A percentile compares a stretch with the other conserved stretches of the same genome.
Evolutionary conservation across 2,329 filamentous ascomycete genomes (phyloP).

Genomic region (Nothophoma quercina): DNA sequence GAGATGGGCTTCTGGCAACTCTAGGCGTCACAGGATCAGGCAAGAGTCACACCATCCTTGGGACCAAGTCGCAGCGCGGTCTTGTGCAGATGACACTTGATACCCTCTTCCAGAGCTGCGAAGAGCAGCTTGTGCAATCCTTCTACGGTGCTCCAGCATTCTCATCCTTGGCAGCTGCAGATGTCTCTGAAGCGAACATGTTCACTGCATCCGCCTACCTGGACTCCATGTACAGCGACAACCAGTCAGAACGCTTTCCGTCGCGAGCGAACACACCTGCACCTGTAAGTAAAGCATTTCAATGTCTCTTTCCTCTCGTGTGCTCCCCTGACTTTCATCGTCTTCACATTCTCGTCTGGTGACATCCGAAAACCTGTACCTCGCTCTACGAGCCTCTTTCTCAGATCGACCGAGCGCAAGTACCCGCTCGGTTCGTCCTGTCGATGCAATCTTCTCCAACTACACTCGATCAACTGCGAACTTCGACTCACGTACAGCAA

Average conservation of each 20-base stretch:
- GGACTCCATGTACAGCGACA: constrained; percentile 78
- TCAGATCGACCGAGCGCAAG: constrained; percentile 22
- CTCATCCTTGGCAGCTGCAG: constrained; percentile 76
- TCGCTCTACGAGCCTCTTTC: constrained; percentile 28
- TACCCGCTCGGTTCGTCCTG: constrained; percentile 43
- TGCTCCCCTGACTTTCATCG: constrained; percentile 19
- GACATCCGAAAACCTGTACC: constrained; percentile 30
- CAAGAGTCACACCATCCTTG: constrained; percentile 97
- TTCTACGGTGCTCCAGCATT: constrained; percentile 67
- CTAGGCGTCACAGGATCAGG: constrained; percentile 94
- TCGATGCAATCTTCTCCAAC: constrained; percentile 31
- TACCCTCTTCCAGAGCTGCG: constrained; percentile 83
- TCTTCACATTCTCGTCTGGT: constrained; percentile 20
- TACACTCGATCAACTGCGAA: constrained; percentile 40
- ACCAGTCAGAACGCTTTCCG: constrained; percentile 59
- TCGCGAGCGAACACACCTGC: constrained; percentile 58
- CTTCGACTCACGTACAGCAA: constrained; percentile 36
- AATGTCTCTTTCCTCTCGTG: constrained; percentile 11
- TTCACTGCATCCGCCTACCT: constrained; percentile 78
- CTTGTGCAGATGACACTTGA: constrained; percentile 92
- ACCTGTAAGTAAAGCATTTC: constrained; percentile 47
- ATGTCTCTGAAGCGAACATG: constrained; percentile 81
- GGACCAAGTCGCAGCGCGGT: constrained; percentile 84
- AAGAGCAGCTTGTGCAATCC: constrained; percentile 71
- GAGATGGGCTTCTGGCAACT: constrained; percentile 89